Conservation (phyloP, 495 filamentous ascomycete species). For the Chaetomium fimeti region DNA sequence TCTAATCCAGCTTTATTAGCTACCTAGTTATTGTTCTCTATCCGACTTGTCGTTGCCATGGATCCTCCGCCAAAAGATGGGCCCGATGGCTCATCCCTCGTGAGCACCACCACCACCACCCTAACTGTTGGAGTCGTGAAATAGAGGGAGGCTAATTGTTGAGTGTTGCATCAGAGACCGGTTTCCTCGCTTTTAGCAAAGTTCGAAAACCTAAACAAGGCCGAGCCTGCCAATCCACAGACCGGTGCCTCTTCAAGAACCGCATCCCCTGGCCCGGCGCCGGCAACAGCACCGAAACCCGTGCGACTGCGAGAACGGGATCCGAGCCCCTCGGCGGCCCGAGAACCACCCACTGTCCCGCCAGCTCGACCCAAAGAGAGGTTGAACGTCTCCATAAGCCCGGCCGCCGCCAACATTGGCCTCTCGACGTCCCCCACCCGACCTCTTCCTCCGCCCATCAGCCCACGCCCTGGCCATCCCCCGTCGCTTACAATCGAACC, state of each 20-base stretch:
- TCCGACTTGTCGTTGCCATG: conserved; percentile 36
- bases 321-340: conserved; percentile 48
- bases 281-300: conserved; percentile 29
- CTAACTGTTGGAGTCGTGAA: background rate
- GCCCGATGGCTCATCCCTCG: conserved; percentile 61
- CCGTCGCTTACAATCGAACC: conserved; percentile 73
- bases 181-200: conserved; percentile 90
- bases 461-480: conserved; percentile 56
- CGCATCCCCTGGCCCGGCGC: conserved; percentile 34
- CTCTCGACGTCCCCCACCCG: conserved; percentile 33
- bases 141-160: conserved; percentile 28
- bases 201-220: conserved; percentile 80
- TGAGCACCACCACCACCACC: conserved; percentile 34
- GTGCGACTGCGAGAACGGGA: conserved; percentile 47
- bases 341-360: conserved; percentile 55
- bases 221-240: conserved; percentile 39
- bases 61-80: conserved; percentile 43
- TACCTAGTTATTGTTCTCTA: conserved; percentile 30
- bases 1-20: too few relatives aligned
- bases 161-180: conserved; percentile 54
- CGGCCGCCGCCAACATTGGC: conserved; percentile 24
- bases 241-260: conserved; percentile 36
- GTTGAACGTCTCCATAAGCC: conserved; percentile 29
- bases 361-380: conserved; percentile 44
- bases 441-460: conserved; percentile 36